Conservation (phyloP, 345 rosid species). For the Brassica cretica region DNA sequence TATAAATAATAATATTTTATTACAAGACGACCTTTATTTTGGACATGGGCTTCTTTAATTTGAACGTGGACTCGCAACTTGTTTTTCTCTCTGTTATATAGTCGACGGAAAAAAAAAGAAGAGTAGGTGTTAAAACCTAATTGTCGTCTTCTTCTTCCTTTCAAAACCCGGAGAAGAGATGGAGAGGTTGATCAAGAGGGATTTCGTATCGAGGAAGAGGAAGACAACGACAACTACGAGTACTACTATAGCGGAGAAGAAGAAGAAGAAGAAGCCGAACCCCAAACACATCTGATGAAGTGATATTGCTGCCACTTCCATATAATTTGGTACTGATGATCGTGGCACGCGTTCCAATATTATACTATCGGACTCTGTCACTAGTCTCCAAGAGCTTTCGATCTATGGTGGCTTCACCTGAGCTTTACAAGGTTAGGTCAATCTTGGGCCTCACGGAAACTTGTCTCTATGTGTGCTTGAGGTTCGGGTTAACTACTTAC, state of each 20-base stretch:
- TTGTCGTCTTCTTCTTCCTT: too few relatives aligned
- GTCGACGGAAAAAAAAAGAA: too few relatives aligned
- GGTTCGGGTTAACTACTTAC: background rate
- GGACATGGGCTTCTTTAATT: too few relatives aligned
- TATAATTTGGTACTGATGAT: background rate
- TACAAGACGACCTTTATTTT: too few relatives aligned
- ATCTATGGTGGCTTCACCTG: background rate
- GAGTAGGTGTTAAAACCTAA: too few relatives aligned
- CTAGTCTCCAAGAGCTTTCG: background rate
- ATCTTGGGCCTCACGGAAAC: background rate
- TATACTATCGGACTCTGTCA: background rate
- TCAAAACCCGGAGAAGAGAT: background rate
- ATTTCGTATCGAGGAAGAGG: background rate
- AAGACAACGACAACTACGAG: too few relatives aligned
- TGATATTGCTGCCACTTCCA: background rate
- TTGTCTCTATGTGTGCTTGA: background rate
- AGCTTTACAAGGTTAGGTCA: background rate
- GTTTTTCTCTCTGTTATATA: too few relatives aligned
- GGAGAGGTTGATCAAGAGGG: background rate
- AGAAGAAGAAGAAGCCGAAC: too few relatives aligned
- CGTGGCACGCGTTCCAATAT: background rate
- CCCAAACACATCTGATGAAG: too few relatives aligned
- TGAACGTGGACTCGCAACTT: too few relatives aligned
- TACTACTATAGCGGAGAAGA: too few relatives aligned
- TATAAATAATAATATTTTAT: too few relatives aligned